These are phyloP conservation scores for Arthrinium phaeospermum DNA, from an alignment of 2,329 filamentous ascomycete species.

Conservation along the genomic window DNA sequence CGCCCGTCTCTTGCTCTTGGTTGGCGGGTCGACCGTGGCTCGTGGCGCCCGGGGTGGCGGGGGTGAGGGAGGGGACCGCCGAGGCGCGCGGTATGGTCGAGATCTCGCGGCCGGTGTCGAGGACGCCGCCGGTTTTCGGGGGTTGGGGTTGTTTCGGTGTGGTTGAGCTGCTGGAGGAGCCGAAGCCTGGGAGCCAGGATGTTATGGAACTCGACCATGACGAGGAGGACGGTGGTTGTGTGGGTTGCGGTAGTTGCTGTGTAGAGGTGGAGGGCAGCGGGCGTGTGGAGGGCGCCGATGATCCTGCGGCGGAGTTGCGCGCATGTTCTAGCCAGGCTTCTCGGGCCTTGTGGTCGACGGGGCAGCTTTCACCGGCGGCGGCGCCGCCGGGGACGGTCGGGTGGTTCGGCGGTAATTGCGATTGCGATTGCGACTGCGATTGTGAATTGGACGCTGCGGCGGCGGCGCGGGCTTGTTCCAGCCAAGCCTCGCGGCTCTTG, in stretches of 20 bases:
- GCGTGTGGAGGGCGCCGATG: slow-evolving; percentile 41
- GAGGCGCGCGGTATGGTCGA: slow-evolving; percentile 58
- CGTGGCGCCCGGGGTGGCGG: slow-evolving; percentile 38
- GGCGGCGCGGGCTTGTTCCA: slow-evolving; percentile 68
- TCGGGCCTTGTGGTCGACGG: slow-evolving; percentile 72
- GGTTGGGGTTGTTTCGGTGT: background rate
- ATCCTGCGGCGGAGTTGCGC: slow-evolving; percentile 49
- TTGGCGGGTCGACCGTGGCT: slow-evolving; percentile 60
- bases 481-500: slow-evolving; percentile 86
- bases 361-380: slow-evolving; percentile 55
- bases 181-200: slow-evolving; percentile 28
- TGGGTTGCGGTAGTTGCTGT: slow-evolving; percentile 24
- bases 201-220: slow-evolving; percentile 32
- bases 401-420: slow-evolving; percentile 29
- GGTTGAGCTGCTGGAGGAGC: background rate
- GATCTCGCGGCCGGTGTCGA: slow-evolving; percentile 60
- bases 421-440: slow-evolving; percentile 42
- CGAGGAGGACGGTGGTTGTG: background rate
- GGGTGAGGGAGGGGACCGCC: slow-evolving; percentile 31
- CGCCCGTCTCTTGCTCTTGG: slow-evolving; percentile 77
- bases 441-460: slow-evolving; percentile 37
- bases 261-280: slow-evolving; percentile 1
- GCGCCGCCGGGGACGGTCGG: slow-evolving; percentile 28
- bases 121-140: slow-evolving; percentile 26
- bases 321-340: slow-evolving; percentile 64